Evolutionary conservation across 352 stramenopile genomes (phyloP), one percentile per base, ranked within the genome.

Genomic region (Albugo laibachii): DNA sequence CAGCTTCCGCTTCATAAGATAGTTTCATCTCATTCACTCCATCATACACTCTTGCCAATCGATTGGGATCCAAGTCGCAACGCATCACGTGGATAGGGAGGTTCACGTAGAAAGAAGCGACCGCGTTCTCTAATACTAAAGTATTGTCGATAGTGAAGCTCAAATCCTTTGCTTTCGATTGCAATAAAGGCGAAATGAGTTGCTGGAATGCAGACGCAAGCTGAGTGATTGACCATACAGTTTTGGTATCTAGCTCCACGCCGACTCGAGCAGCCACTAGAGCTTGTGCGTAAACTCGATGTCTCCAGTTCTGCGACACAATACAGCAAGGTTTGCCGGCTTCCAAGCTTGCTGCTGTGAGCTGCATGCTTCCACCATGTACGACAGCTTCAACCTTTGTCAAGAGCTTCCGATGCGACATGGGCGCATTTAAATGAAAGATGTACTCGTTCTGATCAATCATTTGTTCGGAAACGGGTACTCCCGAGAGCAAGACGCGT

Each of bases 21-120:
- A 88, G 53, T 53, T 88, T 88, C 36, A 88, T 60, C 47, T 78
- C 49, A 43, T 70, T 54, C 20, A 58, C 48, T 0, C 61, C 58
- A 46, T 83, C 66, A 49, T 84, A 85, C 11, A 85, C 66, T 18
- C 69, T 66, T 34, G 76, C 76, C 41, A 83, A 62, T 21, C 73
- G 62, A 10, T 47, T 54, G 20, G 70, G 65, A 48, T 85, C 66
- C 40, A 88, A 34, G 47, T 85, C 76, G 45, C 76, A 88, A 21
- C 52, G 65, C 76, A 88, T 88, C 0, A 63, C 63, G 45, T 56
- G 48, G 5, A 85, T 24, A 1, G 76, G 76, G 16, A 88, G 42
- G 44, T 76, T 69, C 14, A 53, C 64, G 46, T 88, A 83, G 49
- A 88, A 69, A 2, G 65, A 54, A 12, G 52, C 57, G 27, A 84